Evolutionary conservation across 805 yeast genomes (phyloP).

Genomic region (Yarrowia yakushimensis): DNA sequence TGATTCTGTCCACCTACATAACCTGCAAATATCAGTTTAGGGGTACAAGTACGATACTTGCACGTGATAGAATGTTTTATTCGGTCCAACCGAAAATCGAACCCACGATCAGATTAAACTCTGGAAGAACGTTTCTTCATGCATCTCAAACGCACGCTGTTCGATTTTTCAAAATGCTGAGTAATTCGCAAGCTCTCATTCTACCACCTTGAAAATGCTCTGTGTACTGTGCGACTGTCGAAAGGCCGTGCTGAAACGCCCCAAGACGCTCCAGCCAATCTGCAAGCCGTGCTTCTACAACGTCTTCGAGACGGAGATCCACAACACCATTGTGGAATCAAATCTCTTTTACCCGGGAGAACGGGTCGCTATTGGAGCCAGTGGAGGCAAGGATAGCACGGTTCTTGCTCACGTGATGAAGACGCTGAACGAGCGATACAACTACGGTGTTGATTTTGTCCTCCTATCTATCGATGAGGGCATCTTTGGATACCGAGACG

Average conservation of each 20-base stretch:
- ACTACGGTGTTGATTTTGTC: slow-evolving; percentile 82
- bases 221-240: slow-evolving; percentile 83
- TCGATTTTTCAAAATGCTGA: neutral
- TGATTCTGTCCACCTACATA: too few species aligned
- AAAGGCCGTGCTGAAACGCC: slow-evolving; percentile 85
- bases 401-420: slow-evolving; percentile 87
- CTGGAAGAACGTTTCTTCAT: neutral
- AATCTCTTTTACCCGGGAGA: slow-evolving; percentile 77
- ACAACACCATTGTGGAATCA: slow-evolving; percentile 73
- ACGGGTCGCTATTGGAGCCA: slow-evolving; percentile 92
- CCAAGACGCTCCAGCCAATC: slow-evolving; percentile 83
- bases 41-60: too few species aligned
- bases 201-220: slow-evolving; percentile 33
- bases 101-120: neutral
- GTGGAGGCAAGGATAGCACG: slow-evolving; percentile 98
- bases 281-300: slow-evolving; percentile 87
- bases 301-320: slow-evolving; percentile 94
- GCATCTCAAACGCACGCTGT: neutral
- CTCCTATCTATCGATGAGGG: slow-evolving; percentile 93
- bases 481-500: slow-evolving; percentile 94
- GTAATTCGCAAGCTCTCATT: neutral
- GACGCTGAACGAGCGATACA: slow-evolving; percentile 78
- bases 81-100: neutral
- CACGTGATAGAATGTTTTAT: too few species aligned
- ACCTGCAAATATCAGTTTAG: too few species aligned